A percentile compares a stretch with the other conserved stretches of the same genome.
These are phyloP conservation scores for Globisporangium alternatum DNA, from an alignment of 352 stramenopile genomes.

Conservation along the genomic window DNA sequence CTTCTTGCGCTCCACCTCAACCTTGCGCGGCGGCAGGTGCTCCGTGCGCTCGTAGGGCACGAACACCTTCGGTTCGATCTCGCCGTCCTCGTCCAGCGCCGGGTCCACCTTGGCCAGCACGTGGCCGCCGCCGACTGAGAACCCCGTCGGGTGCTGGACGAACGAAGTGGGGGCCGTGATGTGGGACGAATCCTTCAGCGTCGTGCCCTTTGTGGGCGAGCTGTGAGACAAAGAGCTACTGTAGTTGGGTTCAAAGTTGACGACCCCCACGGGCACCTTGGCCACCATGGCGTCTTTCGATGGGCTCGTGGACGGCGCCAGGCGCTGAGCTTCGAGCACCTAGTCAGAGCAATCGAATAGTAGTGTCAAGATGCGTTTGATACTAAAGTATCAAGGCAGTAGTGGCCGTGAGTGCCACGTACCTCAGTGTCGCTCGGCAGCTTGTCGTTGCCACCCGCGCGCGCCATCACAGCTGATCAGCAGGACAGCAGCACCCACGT, in stretches of 20 bases:
- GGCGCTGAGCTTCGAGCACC: slow-evolving; percentile 13
- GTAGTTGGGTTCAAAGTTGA: slow-evolving; percentile 61
- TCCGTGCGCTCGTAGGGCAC: slow-evolving; percentile 57
- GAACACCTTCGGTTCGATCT: slow-evolving; percentile 75
- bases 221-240: slow-evolving; percentile 11
- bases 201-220: slow-evolving; percentile 28
- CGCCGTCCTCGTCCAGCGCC: slow-evolving; percentile 41
- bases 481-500: neutral
- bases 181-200: slow-evolving; percentile 37
- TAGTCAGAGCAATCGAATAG: neutral
- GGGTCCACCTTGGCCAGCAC: slow-evolving; percentile 39
- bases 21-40: slow-evolving; percentile 53
- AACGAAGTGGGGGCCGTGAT: slow-evolving; percentile 38
- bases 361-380: neutral
- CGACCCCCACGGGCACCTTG: slow-evolving; percentile 32
- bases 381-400: neutral
- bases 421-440: neutral
- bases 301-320: slow-evolving; percentile 62
- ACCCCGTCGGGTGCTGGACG: slow-evolving; percentile 32
- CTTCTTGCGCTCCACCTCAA: slow-evolving; percentile 73
- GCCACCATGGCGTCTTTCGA: slow-evolving; percentile 29
- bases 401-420: neutral
- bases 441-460: neutral
- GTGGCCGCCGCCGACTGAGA: slow-evolving; percentile 47
- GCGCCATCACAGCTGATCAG: neutral